A percentile compares a stretch with the other conserved stretches of the same genome.
phyloP scores from a whole-genome alignment of 495 filamentous ascomycete genomes.

The Talaromyces borbonicus region DNA sequence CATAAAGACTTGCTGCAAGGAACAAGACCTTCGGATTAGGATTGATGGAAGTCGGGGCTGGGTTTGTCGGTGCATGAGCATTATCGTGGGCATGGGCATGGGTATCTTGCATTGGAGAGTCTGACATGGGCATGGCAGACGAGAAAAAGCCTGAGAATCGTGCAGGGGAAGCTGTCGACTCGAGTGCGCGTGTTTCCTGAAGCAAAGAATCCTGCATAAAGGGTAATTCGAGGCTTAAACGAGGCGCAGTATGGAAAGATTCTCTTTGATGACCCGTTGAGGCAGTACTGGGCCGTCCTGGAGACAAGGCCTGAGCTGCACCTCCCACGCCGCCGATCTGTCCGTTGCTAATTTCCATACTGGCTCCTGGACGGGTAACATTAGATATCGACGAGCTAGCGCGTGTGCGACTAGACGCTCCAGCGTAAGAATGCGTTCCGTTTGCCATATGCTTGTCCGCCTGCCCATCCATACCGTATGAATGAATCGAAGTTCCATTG shows the following conservation, averaged over 20 bases:
- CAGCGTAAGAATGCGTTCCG: conserved; percentile 1
- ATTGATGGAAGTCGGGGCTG: conserved; percentile 15
- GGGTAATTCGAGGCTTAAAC: conserved; percentile 34
- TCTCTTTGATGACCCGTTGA: conserved; percentile 18
- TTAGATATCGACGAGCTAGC: conserved; percentile 7
- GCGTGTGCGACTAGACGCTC: neutral
- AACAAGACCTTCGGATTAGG: conserved; percentile 56
- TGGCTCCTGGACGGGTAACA: neutral
- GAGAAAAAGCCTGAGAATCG: conserved; percentile 65
- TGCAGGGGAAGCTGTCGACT: conserved; percentile 18
- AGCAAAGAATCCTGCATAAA: conserved; percentile 30
- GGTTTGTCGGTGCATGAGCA: too few species aligned
- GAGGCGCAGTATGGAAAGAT: conserved; percentile 29
- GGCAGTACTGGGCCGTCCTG: conserved; percentile 8
- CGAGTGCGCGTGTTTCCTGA: conserved; percentile 9
- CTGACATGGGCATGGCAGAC: conserved; percentile 75
- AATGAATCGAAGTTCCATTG: conserved; percentile 26
- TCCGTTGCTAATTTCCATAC: conserved; percentile 5
- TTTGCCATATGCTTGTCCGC: conserved; percentile 15
- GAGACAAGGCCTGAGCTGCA: conserved; percentile 1
- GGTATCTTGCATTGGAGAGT: conserved; percentile 36
- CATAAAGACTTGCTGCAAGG: conserved; percentile 85
- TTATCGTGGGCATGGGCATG: conserved; percentile 14
- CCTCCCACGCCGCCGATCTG: neutral
- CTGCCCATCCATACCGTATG: conserved; percentile 23